Percentiles rank a stretch among this genome's conserved stretches.
Evolutionary conservation across 352 stramenopile species (phyloP).

Genomic region (Pythium monospermum): DNA sequence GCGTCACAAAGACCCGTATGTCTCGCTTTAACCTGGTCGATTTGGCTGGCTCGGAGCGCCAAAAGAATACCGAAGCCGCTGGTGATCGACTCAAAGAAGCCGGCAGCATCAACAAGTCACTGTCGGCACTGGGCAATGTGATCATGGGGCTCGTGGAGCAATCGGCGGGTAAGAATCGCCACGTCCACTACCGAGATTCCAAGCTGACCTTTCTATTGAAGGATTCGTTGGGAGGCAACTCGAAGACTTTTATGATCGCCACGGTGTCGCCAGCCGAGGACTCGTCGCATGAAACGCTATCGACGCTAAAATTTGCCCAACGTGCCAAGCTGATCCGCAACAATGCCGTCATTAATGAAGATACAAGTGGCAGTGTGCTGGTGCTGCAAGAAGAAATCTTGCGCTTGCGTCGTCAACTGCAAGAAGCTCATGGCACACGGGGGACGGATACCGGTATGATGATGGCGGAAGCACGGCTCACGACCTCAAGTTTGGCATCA

Average conservation of each 20-base stretch:
- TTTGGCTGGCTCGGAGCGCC: constrained; percentile 96
- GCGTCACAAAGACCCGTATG: constrained; percentile 57
- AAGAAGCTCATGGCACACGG: constrained; percentile 39
- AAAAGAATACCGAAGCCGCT: constrained; percentile 93
- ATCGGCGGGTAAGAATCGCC: constrained; percentile 69
- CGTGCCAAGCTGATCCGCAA: constrained; percentile 85
- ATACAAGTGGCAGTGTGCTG: constrained; percentile 51
- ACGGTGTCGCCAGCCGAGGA: constrained; percentile 80
- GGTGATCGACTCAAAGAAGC: constrained; percentile 96
- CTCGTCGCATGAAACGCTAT: constrained; percentile 81
- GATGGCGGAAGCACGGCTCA: neutral
- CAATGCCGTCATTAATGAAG: constrained; percentile 81
- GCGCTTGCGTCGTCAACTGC: constrained; percentile 48
- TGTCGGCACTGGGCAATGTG: constrained; percentile 94
- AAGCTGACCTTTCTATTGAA: constrained; percentile 85
- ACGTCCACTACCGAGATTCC: constrained; percentile 83
- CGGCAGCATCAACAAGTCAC: constrained; percentile 95
- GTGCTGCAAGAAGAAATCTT: constrained; percentile 75
- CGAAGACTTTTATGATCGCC: constrained; percentile 85
- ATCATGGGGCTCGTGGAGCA: constrained; percentile 89
- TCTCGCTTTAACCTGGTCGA: constrained; percentile 98
- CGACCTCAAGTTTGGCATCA: neutral
- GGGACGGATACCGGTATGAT: constrained; percentile 9
- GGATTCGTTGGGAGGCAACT: constrained; percentile 81
- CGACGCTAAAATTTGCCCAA: constrained; percentile 82